phyloP scores from a whole-genome alignment of 1,284 basidiomycete species.

The Chondrostereum purpureum region DNA sequence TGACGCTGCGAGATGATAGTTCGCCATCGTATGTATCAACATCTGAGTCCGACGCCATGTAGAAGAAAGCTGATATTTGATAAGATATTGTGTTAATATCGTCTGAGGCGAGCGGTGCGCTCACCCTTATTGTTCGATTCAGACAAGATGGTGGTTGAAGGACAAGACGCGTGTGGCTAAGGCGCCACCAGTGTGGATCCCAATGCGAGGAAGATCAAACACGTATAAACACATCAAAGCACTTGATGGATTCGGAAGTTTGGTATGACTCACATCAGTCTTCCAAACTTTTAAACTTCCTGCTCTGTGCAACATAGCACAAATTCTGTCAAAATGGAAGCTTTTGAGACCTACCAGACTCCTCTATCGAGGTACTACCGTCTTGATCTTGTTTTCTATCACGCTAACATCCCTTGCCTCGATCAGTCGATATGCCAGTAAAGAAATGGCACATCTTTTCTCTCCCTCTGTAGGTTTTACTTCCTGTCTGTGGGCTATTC shows the following conservation, averaged over 20 bases:
- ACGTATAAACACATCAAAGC: no score
- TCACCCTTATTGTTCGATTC: no score
- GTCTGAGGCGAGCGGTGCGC: neutral
- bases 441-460: slow-evolving; percentile 97
- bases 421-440: slow-evolving; percentile 93
- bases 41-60: neutral
- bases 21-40: neutral
- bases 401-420: slow-evolving; percentile 1
- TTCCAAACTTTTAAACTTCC: neutral
- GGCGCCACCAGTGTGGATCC: no score
- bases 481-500: no score
- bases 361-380: slow-evolving; percentile 61
- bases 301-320: neutral
- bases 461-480: slow-evolving; percentile 67
- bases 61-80: neutral
- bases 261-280: neutral
- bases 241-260: no score
- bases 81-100: neutral
- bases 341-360: slow-evolving; percentile 66
- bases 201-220: no score
- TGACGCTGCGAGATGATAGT: neutral
- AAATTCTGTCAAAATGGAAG: slow-evolving; percentile 29
- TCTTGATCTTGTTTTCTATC: slow-evolving; percentile 4
- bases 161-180: no score
- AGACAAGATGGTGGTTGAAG: neutral